phyloP scores from a whole-genome alignment of 2,329 filamentous ascomycete genomes.

The Alternaria burnsii region DNA sequence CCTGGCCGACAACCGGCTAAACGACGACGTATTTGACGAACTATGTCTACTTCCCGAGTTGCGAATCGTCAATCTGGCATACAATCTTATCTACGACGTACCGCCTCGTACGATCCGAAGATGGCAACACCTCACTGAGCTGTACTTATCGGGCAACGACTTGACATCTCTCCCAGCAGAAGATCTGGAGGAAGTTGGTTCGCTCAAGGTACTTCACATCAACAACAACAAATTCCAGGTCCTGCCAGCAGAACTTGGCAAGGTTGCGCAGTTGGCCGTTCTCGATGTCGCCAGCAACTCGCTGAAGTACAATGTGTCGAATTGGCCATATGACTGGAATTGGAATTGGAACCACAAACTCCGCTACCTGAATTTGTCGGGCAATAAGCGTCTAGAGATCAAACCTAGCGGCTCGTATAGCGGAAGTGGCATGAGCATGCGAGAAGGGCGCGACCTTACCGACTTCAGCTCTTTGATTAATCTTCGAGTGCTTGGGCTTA shows the following conservation, averaged over 20 bases:
- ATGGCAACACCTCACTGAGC: conserved; percentile 88
- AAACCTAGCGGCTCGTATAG: conserved; percentile 69
- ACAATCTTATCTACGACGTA: conserved; percentile 93
- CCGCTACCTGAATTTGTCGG: conserved; percentile 93
- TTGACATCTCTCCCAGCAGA: conserved; percentile 90
- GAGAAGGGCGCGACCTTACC: conserved; percentile 75
- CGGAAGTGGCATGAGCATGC: conserved; percentile 54
- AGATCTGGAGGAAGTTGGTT: conserved; percentile 88
- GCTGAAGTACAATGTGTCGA: conserved; percentile 98
- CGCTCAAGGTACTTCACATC: conserved; percentile 89
- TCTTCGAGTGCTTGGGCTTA: conserved; percentile 86
- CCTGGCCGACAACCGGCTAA: conserved; percentile 90
- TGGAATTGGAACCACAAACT: conserved; percentile 98
- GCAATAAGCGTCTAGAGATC: conserved; percentile 96
- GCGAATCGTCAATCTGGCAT: conserved; percentile 89
- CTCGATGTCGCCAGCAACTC: conserved; percentile 95
- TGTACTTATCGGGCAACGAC: conserved; percentile 96
- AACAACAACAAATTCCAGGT: conserved; percentile 99
- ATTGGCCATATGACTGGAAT: conserved; percentile 99
- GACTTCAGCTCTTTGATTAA: conserved; percentile 89
- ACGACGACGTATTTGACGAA: conserved; percentile 95
- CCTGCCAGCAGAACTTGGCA: conserved; percentile 90
- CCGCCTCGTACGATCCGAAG: conserved; percentile 86
- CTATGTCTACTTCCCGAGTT: conserved; percentile 83
- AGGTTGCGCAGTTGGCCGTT: conserved; percentile 89